Evolutionary conservation across 2,329 filamentous ascomycete genomes (phyloP), one percentile per base, ranked within the genome.

Genomic region (Fonsecaea pedrosoi): DNA sequence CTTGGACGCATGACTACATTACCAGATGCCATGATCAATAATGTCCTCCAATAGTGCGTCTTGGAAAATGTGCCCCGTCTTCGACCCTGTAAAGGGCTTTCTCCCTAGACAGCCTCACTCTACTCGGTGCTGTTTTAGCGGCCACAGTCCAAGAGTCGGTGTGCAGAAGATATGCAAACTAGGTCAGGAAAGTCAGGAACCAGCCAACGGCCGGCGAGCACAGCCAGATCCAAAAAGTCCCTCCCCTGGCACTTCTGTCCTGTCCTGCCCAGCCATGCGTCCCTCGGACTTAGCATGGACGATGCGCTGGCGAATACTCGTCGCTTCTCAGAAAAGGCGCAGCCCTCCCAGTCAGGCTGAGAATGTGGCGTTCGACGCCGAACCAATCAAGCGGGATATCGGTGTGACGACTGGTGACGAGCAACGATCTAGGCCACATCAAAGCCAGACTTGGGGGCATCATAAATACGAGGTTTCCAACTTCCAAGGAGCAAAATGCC

Each of bases 311-410:
- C n/a, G n/a, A n/a, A 48, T 21, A 48, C n/a, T 48, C 7, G 9
- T 21, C 5, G 30, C 6, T 32, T 32, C 30, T 32, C 2, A 32
- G 42, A 48, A 5, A 48, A 48, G 42, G 42, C 42, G 2, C 18
- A 48, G 42, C 2, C 25, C 18, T 25, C 21, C 18, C 42, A 3
- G 21, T 50, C 57, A 60, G 57, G 57, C 57, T 60, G 57, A 50
- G 45, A 34, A 50, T 35, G 57, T 45, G 57, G 57, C 25, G 38
- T 6, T 18, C 57, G 9, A 7, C 9, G 12, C 50, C 8, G 4
- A 45, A 45, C 57, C 57, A 60, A 60, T 60, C 12, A 60, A 32
- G n/a, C 3, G 2, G 7, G 12, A 13, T 2, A 18, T 32, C 32
- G 30, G 45, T 48, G 57, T 60, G 57, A 60, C 12, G 45, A 25